These are phyloP conservation scores for Raddia guianensis DNA, from an alignment of 176 grass and related monocot species.

Conservation along the genomic window DNA sequence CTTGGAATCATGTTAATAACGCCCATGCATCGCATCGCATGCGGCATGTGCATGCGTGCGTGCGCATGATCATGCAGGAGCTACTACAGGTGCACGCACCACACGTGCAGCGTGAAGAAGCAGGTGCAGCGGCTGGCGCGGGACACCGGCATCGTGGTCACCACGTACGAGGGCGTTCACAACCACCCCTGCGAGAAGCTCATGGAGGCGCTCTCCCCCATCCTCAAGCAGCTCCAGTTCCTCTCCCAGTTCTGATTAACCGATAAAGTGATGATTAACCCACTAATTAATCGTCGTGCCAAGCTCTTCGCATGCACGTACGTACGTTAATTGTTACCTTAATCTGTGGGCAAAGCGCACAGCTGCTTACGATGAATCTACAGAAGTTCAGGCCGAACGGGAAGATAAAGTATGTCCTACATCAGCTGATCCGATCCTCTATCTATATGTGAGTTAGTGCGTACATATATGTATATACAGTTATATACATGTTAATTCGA, in stretches of 20 bases:
- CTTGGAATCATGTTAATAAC: too few species aligned
- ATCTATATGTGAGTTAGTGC: background rate
- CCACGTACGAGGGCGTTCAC: slow-evolving; percentile 70
- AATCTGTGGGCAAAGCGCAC: background rate
- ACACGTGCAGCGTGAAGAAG: slow-evolving; percentile 71
- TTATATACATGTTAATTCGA: background rate
- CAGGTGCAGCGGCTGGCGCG: slow-evolving; percentile 61
- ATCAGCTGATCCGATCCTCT: slow-evolving; percentile 27
- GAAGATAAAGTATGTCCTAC: slow-evolving; percentile 5
- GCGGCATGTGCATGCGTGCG: background rate
- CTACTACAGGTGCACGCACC: slow-evolving; percentile 71
- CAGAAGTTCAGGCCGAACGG: background rate
- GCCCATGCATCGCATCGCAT: too few species aligned
- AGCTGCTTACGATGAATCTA: background rate
- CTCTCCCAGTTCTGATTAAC: slow-evolving; percentile 43
- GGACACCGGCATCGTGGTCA: slow-evolving; percentile 64
- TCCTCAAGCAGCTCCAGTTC: slow-evolving; percentile 63
- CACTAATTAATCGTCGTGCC: too few species aligned
- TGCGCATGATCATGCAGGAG: slow-evolving; percentile 31
- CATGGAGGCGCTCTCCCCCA: slow-evolving; percentile 56
- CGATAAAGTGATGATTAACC: background rate
- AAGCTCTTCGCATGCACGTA: background rate
- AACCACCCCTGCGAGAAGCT: slow-evolving; percentile 72
- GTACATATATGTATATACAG: too few species aligned
- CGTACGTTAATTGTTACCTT: background rate